Evolutionary conservation across 805 yeast genomes (phyloP).

Genomic region (Candida corydali): DNA sequence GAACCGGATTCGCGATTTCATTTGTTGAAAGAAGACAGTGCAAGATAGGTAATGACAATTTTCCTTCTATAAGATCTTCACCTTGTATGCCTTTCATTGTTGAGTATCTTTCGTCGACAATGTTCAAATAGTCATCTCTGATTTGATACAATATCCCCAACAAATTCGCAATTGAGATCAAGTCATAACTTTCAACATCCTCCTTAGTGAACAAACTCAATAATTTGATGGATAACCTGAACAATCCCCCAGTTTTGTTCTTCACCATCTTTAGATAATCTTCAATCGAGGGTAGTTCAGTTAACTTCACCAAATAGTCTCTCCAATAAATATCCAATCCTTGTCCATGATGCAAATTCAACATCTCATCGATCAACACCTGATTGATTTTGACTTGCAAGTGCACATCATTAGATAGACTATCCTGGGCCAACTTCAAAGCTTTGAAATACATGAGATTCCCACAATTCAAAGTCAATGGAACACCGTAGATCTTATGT

Average conservation of each 20-base stretch:
- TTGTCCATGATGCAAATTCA: slow-evolving; percentile 84
- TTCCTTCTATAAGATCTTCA: slow-evolving; percentile 88
- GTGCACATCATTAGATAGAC: slow-evolving; percentile 13
- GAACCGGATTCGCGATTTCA: slow-evolving; percentile 17
- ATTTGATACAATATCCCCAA: slow-evolving; percentile 85
- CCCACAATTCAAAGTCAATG: slow-evolving; percentile 79
- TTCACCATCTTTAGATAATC: slow-evolving; percentile 76
- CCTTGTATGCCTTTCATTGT: slow-evolving; percentile 68
- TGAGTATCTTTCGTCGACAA: slow-evolving; percentile 45
- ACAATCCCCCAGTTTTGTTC: slow-evolving; percentile 85
- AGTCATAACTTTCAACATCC: not conserved
- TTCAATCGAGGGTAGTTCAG: slow-evolving; percentile 22
- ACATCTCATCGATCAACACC: slow-evolving; percentile 66
- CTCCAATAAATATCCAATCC: slow-evolving; percentile 89
- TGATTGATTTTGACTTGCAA: slow-evolving; percentile 26
- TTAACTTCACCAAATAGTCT: slow-evolving; percentile 34
- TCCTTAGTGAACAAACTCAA: slow-evolving; percentile 35
- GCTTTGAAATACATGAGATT: slow-evolving; percentile 79
- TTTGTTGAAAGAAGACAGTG: slow-evolving; percentile 34
- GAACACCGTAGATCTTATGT: slow-evolving; percentile 71
- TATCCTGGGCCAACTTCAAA: slow-evolving; percentile 44
- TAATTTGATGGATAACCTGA: slow-evolving; percentile 66
- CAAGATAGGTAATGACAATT: slow-evolving; percentile 80
- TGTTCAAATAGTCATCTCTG: slow-evolving; percentile 77
- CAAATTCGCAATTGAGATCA: slow-evolving; percentile 59